A percentile compares a stretch with the other conserved stretches of the same genome.
Evolutionary conservation across 768 basidiomycete species (phyloP).

Genomic region (Kwoniella dendrophila): DNA sequence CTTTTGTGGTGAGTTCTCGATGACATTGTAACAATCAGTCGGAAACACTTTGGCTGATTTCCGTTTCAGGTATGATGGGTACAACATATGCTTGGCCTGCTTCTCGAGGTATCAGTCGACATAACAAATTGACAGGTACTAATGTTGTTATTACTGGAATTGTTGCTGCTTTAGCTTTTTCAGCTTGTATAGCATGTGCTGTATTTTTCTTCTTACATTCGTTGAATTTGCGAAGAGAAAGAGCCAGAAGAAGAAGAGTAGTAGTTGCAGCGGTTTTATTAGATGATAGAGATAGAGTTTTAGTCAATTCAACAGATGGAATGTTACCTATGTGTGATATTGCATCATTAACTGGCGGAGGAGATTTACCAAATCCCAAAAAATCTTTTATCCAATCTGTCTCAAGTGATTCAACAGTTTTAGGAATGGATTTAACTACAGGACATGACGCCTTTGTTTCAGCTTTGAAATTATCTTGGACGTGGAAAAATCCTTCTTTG

Average conservation of each 20-base stretch:
- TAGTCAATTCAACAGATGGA: constrained; percentile 55
- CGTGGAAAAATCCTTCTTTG: constrained; percentile 48
- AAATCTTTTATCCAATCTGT: constrained; percentile 25
- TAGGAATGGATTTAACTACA: constrained; percentile 54
- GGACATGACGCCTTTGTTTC: constrained; percentile 56
- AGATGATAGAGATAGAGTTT: constrained; percentile 51
- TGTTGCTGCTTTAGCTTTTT: constrained; percentile 51
- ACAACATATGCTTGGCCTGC: constrained; percentile 48
- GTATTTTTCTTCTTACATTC: constrained; percentile 50
- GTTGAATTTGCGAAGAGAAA: constrained; percentile 30
- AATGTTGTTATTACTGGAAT: constrained; percentile 53
- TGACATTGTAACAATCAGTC: too few species aligned
- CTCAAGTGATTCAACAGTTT: constrained; percentile 42
- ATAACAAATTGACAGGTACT: constrained; percentile 39
- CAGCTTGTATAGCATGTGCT: constrained; percentile 51
- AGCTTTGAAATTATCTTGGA: constrained; percentile 53
- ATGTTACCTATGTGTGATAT: constrained; percentile 56
- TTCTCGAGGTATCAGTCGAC: constrained; percentile 22
- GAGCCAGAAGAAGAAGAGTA: constrained; percentile 48
- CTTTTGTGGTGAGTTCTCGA: constrained; percentile 50
- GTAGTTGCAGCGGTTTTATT: constrained; percentile 54
- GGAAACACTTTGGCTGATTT: too few species aligned
- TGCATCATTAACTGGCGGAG: constrained; percentile 33
- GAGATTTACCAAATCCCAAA: constrained; percentile 12
- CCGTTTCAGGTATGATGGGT: constrained; percentile 43